phyloP scores from a whole-genome alignment of 192 early-diverging fungal species.

The Mortierella alpina region DNA sequence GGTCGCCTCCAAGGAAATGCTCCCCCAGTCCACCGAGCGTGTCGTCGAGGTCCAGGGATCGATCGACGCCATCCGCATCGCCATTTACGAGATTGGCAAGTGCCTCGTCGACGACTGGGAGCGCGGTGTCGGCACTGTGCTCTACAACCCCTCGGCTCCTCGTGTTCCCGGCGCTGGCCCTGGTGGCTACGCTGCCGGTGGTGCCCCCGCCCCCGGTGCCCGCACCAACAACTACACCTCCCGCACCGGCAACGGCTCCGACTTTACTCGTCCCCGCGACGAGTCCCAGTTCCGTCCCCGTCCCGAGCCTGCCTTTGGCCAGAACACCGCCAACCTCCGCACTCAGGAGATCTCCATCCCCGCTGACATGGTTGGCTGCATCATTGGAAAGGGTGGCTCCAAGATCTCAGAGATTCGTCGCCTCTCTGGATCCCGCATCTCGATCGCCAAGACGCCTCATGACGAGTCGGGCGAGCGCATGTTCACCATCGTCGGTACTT shows the following conservation, averaged over 20 bases:
- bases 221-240: constrained; percentile 54
- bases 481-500: constrained; percentile 91
- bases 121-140: constrained; percentile 84
- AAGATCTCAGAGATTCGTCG: constrained; percentile 87
- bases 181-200: constrained; percentile 22
- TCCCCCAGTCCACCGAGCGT: constrained; percentile 95
- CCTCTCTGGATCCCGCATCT: constrained; percentile 88
- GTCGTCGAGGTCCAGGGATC: constrained; percentile 90
- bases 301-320: constrained; percentile 47
- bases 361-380: constrained; percentile 95
- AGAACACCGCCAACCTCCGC: constrained; percentile 67
- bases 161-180: constrained; percentile 51
- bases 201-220: constrained; percentile 20
- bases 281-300: constrained; percentile 44
- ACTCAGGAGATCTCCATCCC: constrained; percentile 93
- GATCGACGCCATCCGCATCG: constrained; percentile 85
- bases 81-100: constrained; percentile 87
- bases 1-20: constrained; percentile 89
- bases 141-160: constrained; percentile 80
- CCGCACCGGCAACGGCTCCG: constrained; percentile 70
- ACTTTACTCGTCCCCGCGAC: constrained; percentile 60
- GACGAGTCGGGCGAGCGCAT: constrained; percentile 85
- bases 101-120: constrained; percentile 88
- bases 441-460: constrained; percentile 87
- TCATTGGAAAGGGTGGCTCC: constrained; percentile 94